Evolutionary conservation across 208 protist species (phyloP), one percentile per base, ranked within the genome.

Genomic region (Acanthamoeba lenticulata): DNA sequence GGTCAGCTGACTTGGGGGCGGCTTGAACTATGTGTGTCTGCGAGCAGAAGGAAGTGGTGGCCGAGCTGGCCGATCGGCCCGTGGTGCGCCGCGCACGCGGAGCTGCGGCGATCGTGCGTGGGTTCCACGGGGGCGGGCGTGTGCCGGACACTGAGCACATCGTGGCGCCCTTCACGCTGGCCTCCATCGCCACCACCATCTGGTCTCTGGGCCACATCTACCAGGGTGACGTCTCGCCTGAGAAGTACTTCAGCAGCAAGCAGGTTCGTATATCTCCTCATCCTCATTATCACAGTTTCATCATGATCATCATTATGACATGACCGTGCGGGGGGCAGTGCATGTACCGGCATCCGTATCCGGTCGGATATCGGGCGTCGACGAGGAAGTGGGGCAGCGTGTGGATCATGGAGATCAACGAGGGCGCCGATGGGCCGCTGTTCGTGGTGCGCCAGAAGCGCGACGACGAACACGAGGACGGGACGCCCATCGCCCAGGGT

Each of bases 371-470:
- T 32, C 57, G 55, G 3, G 89, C 89, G 5, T 67, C 65, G 15
- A 81, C n/a, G 2, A 62, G 42, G 55, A 74, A 93, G 42, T 93
- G 89, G 89, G 89, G 89, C 24, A 45, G 21, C 11, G 89, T 90
- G 42, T 93, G 89, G 89, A 81, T 93, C 57, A 93, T 93, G 89
- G 65, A 74, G 42, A 93, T 93, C 36, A 44, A 93, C n/a, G 89
- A 93, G 49, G 89, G 89, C 29, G 2, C 2, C 15, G 65, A 74
- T 17, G 89, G 89, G 2, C 89, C 89, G 29, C 40, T 74, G 19
- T 93, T 93, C 49, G 89, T 93, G 34, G 89, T 81, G 27, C 42
- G 65, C 15, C 40, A 93, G 65, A 49, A 81, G 65, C 7, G 62
- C 1, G 55, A 93, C 45, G 89, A 93, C n/a, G 85, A 90, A 21